Base-by-base conservation (phyloP, 192 early-diverging fungal genomes). In the Neocallimastix lanati region DNA sequence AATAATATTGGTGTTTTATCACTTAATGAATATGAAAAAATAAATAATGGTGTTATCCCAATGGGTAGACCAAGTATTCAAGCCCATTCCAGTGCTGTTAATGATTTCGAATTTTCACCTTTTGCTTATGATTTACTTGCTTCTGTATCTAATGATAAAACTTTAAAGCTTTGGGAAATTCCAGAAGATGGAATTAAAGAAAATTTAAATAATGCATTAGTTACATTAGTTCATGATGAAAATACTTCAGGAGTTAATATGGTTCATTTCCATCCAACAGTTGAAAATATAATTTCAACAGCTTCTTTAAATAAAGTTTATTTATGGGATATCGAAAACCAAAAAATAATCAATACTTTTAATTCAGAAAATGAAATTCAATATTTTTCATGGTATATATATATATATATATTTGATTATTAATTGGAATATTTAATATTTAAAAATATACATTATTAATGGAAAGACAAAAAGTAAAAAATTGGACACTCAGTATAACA, bases 221-320 rank as follows among this genome's bases (percentile, higher is more conserved):
- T 21, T 21, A 50, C 40, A 21, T 50, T 50, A 50, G 40, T 50
- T 50, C 40, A 50, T 21, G 40, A 50, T 3, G 40, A n/a, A n/a
- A n/a, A 50, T 50, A 18, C 16, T 3, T 16, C 16, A 3, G 40
- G 83, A 11, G 78, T 87, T 12, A 85, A 87, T 33, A 29, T 83
- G 1, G 82, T 89, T 36, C 76, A 76, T 13, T 86, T 88, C n/a
- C 87, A 89, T 78, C 87, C 88, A 27, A 84, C 85, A 15, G 82
- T 87, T 2, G 81, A 78, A 28, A 85, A 86, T 28, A 86, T 87
- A 82, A 79, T 88, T 13, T 82, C 86, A 3, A 85, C 86, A 21
- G 78, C 85, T 25, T 84, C 84, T 16, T 82, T 83, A 25, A 87
- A 85, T 28, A 77, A 87, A 29, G 82, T 89, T 15, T 83, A 82